Evolutionary conservation across 495 filamentous ascomycete genomes (phyloP), one percentile per base, ranked within the genome.

Genomic region (Rusavskia elegans): DNA sequence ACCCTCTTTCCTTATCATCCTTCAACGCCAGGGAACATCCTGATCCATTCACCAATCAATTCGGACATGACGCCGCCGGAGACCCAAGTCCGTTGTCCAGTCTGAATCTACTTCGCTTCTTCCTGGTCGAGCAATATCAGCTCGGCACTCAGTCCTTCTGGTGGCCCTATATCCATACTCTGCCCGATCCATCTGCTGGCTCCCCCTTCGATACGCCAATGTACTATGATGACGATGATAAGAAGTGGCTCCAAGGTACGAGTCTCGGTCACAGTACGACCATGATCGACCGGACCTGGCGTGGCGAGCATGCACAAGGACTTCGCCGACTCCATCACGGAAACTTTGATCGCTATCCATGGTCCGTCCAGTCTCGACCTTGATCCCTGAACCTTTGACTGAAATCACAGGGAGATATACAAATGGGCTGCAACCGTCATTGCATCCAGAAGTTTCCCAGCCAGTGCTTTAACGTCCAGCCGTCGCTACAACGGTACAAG

Each of bases 381-480:
- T 8, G 6, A 23, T 30, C 40, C 9, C n/a, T 10, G 11, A 17
- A 5, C 5, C 13, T 3, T n/a, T 13, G 16, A 23, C 20, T 49
- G 7, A 45, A 57, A 27, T 52, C 40, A 52, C 0, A 83, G 80
- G 80, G 71, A 78, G 23, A 60, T 83, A 29, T 83, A 78, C 59
- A 61, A 77, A 5, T 84, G 81, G 81, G 77, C 82, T 19, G 73
- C 77, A 7, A 78, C 79, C 0, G 75, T 83, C 11, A 74, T 81
- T 52, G 70, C 71, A 5, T 83, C 81, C 1, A 71, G 82, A 10
- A 64, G 64, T 20, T 78, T 78, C 52, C 56, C 66, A 0, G 65
- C 54, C n/a, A 41, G 55, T 14, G 49, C 51, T 11, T n/a, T 54
- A 3, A 8, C 5, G 19, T 30, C 17, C 5, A 52, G 41, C 17